Evolutionary conservation across 169 alveolate species (phyloP).

Genomic region (Plasmodium inui): DNA sequence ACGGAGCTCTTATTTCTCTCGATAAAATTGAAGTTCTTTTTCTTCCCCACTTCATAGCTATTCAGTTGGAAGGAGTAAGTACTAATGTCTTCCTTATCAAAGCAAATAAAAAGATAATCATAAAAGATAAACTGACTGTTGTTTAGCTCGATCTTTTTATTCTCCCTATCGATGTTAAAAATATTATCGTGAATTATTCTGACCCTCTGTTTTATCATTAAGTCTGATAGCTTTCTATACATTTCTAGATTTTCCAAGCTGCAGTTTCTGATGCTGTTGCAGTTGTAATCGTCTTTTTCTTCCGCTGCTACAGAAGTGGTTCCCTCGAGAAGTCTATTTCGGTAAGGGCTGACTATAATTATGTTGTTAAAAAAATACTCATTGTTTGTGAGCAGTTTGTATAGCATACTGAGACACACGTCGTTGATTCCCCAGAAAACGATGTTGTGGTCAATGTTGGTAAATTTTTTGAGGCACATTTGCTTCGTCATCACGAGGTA

Average conservation of each 20-base stretch:
- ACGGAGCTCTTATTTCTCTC: background rate
- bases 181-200: conserved; percentile 51
- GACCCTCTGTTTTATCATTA: conserved; percentile 25
- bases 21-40: conserved; percentile 53
- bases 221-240: conserved; percentile 14
- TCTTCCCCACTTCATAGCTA: conserved; percentile 41
- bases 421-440: conserved; percentile 63
- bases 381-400: conserved; percentile 26
- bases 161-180: conserved; percentile 45
- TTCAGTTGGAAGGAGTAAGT: conserved; percentile 46
- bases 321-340: conserved; percentile 13
- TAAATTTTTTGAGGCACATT: conserved; percentile 23
- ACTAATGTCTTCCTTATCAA: conserved; percentile 50
- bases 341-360: conserved; percentile 10
- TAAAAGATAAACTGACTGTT: conserved; percentile 13
- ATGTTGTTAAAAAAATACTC: conserved; percentile 47
- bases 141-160: conserved; percentile 24
- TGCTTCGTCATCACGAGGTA: conserved; percentile 43
- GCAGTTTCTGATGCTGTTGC: conserved; percentile 4
- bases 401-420: conserved; percentile 16
- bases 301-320: background rate
- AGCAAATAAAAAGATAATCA: conserved; percentile 55
- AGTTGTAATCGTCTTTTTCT: background rate
- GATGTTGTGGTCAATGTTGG: conserved; percentile 35
- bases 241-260: conserved; percentile 25